phyloP scores from a whole-genome alignment of 1,139 yeast species.

The Yamadazyma pseudoaaseri region DNA sequence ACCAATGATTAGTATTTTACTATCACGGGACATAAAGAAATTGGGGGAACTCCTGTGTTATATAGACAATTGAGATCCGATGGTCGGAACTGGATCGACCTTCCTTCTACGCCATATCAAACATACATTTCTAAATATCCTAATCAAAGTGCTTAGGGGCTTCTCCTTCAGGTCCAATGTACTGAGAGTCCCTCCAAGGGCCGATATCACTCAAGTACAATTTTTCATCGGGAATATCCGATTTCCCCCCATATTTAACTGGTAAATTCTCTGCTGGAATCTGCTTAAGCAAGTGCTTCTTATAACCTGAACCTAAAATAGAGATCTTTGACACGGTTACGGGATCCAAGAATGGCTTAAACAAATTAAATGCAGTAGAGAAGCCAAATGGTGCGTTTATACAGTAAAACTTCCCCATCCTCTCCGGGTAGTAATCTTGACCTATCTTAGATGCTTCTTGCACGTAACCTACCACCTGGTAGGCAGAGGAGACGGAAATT shows the following conservation, averaged over 20 bases:
- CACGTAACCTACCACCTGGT: conserved; percentile 83
- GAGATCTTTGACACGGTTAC: conserved; percentile 96
- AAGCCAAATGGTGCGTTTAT: conserved; percentile 98
- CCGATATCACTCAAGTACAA: conserved; percentile 88
- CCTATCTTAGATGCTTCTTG: conserved; percentile 92
- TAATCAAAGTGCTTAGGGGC: conserved; percentile 50
- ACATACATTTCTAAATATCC: not conserved
- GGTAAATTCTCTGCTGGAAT: conserved; percentile 94
- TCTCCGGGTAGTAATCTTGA: conserved; percentile 98
- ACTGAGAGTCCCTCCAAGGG: conserved; percentile 93
- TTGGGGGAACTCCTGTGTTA: too few species aligned
- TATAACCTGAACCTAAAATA: conserved; percentile 77
- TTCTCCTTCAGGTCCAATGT: conserved; percentile 83
- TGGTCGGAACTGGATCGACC: too few species aligned
- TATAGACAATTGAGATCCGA: too few species aligned
- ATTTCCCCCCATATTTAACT: conserved; percentile 80
- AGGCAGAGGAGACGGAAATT: conserved; percentile 78
- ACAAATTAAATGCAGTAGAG: conserved; percentile 85
- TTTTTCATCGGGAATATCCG: conserved; percentile 70
- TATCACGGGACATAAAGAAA: too few species aligned
- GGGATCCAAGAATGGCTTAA: conserved; percentile 94
- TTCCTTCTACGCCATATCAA: too few species aligned
- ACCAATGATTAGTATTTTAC: conserved; percentile 24
- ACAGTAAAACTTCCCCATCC: conserved; percentile 96
- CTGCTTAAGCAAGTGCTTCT: conserved; percentile 82